Evolutionary conservation across 139 green algal genomes (phyloP).

Genomic region (Coelastrella sp.): DNA sequence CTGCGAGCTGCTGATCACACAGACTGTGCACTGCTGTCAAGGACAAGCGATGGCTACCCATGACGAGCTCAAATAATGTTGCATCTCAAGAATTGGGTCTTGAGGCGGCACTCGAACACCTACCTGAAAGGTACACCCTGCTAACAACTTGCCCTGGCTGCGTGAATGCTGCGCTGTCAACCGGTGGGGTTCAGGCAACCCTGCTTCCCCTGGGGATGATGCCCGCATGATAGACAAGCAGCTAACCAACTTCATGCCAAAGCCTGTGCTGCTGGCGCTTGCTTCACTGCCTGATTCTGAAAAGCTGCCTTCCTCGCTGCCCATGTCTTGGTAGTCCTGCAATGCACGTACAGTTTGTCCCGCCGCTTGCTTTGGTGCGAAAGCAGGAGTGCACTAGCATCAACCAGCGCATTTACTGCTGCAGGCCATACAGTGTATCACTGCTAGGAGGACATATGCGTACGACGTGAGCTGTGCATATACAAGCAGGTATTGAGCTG

Average conservation of each 20-base stretch:
- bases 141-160: neutral
- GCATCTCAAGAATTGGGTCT: too few relatives aligned
- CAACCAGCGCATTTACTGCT: too few relatives aligned
- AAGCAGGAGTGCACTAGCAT: too few relatives aligned
- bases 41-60: too few relatives aligned
- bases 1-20: too few relatives aligned
- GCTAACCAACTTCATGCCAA: constrained; percentile 35
- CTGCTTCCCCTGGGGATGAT: constrained; percentile 7
- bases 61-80: too few relatives aligned
- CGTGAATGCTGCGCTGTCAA: neutral
- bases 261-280: constrained; percentile 21
- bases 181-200: neutral
- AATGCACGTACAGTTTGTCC: neutral
- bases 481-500: too few relatives aligned
- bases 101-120: neutral
- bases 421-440: too few relatives aligned
- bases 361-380: too few relatives aligned
- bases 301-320: constrained; percentile 3
- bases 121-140: constrained; percentile 27
- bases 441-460: too few relatives aligned
- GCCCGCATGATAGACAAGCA: constrained; percentile 45
- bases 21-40: too few relatives aligned
- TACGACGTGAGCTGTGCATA: too few relatives aligned
- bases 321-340: constrained; percentile 13
- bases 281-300: neutral